These are phyloP conservation scores for Macrophomina tecta DNA, from an alignment of 2,329 filamentous ascomycete genomes.

Conservation along the genomic window DNA sequence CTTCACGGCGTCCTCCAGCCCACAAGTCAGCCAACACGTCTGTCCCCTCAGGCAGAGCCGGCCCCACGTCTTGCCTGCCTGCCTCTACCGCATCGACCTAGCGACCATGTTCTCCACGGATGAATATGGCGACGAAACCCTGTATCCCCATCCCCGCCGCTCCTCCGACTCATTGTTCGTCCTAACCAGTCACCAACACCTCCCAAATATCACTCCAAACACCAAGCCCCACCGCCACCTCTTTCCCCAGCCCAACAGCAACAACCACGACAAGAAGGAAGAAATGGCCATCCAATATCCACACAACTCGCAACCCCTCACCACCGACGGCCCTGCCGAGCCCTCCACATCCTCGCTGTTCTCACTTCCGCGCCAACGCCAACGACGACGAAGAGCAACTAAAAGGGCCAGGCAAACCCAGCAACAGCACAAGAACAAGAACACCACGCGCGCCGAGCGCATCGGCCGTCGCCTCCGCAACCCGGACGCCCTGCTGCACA, in stretches of 20 bases:
- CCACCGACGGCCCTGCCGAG: too few relatives aligned
- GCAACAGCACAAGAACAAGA: not conserved
- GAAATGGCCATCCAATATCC: too few relatives aligned
- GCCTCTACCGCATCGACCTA: not conserved
- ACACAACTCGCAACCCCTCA: too few relatives aligned
- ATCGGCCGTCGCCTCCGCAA: not conserved
- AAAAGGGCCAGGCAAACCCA: not conserved
- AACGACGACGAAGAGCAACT: too few relatives aligned
- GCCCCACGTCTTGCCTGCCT: not conserved
- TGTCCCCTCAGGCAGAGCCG: not conserved
- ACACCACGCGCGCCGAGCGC: not conserved
- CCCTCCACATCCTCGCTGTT: not conserved
- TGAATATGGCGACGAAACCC: not conserved
- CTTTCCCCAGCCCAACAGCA: not conserved
- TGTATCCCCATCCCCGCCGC: not conserved
- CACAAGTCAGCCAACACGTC: not conserved
- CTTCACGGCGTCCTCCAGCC: not conserved
- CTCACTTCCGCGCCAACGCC: not conserved
- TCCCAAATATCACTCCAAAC: too few relatives aligned
- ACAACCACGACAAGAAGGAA: not conserved
- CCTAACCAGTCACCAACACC: not conserved
- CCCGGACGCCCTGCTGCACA: not conserved
- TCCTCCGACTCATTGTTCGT: slow-evolving; percentile 3
- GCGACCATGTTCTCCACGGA: not conserved
- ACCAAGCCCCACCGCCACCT: not conserved